Base-by-base conservation (phyloP, 2,329 filamentous ascomycete genomes). In the Diaporthe sp. region DNA sequence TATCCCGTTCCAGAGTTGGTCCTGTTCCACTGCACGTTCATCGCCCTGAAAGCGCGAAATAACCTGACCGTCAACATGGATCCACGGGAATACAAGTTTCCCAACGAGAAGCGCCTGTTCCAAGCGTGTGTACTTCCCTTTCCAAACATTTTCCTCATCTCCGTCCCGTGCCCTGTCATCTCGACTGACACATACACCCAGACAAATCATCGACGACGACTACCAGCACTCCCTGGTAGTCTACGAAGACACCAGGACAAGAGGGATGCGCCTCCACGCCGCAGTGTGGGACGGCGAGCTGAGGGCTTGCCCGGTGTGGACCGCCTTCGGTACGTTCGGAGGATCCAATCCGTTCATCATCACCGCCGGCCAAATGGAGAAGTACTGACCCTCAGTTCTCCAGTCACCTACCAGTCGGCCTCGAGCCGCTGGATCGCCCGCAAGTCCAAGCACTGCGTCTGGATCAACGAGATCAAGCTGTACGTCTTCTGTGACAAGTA, bases 401-500 rank as follows among this genome's bases (percentile, higher is more conserved):
- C 19, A 91, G 89, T 92, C 32, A 90, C 89, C 1, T 84, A 88
- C 66, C 86, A 90, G 75, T 85, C 84, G 15, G 80, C 82, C 44
- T 88, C 87, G 3, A 79, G 83, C 1, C 84, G 82, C 4, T 92
- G 89, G 90, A 80, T 92, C 30, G 83, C 84, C 39, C 87, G 85
- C 58, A 85, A 86, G 51, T 85, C 84, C 17, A 81, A 81, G 17
- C 84, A 85, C 72, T 83, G 85, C 32, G 81, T 92, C 73, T 87
- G 86, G 82, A 81, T 92, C 2, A 85, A 84, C 44, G 87, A 90
- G 75, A 79, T 92, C 22, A 86, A 90, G 73, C 85, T 89, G 0
- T 91, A 91, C 78, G 87, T 92, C 10, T 92, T 92, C 79, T 90
- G 87, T 77, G 82, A 86, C n/a, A 81, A 84, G 1, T 92, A 92